Conservation (phyloP, 2,329 filamentous ascomycete species). For the Xylaria sp. region DNA sequence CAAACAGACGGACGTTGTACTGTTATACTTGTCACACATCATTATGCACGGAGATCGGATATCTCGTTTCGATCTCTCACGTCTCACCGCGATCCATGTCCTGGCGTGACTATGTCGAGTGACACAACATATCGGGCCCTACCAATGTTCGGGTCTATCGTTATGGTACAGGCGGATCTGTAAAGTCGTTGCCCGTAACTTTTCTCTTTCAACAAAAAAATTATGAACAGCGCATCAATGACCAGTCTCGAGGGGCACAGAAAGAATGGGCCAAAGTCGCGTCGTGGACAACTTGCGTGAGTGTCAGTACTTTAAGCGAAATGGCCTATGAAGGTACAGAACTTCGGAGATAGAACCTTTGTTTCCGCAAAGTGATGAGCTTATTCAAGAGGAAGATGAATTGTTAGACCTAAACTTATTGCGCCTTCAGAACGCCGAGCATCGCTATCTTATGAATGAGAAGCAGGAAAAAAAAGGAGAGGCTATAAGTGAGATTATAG, state of each 20-base stretch:
- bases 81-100: neutral
- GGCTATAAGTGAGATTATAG: constrained; percentile 29
- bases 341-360: neutral
- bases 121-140: neutral
- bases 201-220: no score
- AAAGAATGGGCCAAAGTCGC: neutral
- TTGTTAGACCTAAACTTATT: constrained; percentile 9
- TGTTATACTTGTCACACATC: neutral
- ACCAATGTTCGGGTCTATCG: constrained; percentile 5
- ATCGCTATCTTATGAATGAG: neutral
- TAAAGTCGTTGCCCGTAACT: neutral
- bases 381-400: neutral
- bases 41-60: neutral
- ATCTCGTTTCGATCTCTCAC: neutral
- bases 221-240: no score
- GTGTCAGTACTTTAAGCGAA: no score
- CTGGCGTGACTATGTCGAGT: constrained; percentile 1
- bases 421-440: constrained; percentile 19
- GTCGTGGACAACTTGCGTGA: no score
- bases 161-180: neutral
- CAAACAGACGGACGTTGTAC: neutral
- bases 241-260: neutral
- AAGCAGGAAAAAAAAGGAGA: neutral
- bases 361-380: neutral
- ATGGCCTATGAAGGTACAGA: neutral